phyloP scores from a whole-genome alignment of 2,329 filamentous ascomycete genomes.

The Phaeosphaeriaceae sp. region DNA sequence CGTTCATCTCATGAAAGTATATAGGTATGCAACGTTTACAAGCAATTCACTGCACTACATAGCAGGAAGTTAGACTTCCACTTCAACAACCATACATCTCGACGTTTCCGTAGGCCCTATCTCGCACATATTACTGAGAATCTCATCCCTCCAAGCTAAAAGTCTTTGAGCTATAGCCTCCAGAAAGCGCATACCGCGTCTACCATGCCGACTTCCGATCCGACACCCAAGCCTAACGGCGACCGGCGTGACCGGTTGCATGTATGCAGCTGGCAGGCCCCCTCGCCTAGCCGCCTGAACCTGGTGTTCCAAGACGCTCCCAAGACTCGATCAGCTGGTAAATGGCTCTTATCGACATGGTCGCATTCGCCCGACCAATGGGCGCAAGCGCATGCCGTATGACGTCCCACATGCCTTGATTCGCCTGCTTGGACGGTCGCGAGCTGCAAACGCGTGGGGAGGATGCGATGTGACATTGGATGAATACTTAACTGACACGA shows the following conservation, averaged over 20 bases:
- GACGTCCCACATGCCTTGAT: conserved; percentile 1
- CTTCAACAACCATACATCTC: no score
- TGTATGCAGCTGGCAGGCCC: background rate
- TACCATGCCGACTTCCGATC: no score
- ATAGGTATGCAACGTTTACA: conserved; percentile 10
- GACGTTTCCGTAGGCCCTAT: no score
- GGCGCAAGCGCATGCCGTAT: background rate
- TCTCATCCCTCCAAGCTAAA: no score
- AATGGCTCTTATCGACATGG: background rate
- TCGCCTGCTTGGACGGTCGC: background rate
- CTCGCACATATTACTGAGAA: no score
- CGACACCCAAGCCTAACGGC: background rate
- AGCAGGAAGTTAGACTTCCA: background rate
- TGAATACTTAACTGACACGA: background rate
- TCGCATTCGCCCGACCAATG: background rate
- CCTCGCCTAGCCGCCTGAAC: background rate
- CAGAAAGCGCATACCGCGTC: no score
- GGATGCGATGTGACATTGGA: conserved; percentile 3
- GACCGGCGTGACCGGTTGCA: background rate
- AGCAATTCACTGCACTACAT: conserved; percentile 8
- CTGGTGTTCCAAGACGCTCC: background rate
- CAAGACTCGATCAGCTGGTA: background rate
- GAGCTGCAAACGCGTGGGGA: conserved; percentile 4
- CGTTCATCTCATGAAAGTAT: conserved; percentile 6
- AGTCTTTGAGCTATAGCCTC: no score